Percentiles rank a stretch among this genome's conserved stretches.
These are phyloP conservation scores for Sideroxylon spinosum DNA, from an alignment of 179 eudicot species.

Conservation along the genomic window DNA sequence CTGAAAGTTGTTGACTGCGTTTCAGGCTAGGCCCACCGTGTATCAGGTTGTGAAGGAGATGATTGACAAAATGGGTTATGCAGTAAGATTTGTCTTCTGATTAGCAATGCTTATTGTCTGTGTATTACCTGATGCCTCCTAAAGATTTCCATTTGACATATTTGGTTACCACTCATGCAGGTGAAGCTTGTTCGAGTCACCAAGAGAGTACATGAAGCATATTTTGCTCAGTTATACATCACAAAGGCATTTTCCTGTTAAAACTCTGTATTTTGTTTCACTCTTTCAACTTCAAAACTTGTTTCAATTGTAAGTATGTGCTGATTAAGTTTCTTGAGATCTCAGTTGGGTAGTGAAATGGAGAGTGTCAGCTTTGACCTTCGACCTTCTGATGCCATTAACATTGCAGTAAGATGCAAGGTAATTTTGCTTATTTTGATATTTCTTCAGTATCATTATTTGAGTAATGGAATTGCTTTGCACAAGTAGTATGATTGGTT, in stretches of 20 bases:
- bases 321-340: background rate
- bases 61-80: slow-evolving; percentile 94
- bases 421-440: slow-evolving; percentile 25
- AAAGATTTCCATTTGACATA: slow-evolving; percentile 12
- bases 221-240: slow-evolving; percentile 78
- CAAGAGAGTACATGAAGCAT: slow-evolving; percentile 88
- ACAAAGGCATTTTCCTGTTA: slow-evolving; percentile 45
- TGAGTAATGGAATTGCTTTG: no score
- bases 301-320: no score
- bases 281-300: no score
- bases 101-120: slow-evolving; percentile 1
- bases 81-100: slow-evolving; percentile 39
- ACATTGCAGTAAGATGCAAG: slow-evolving; percentile 96
- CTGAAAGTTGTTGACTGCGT: slow-evolving; percentile 1
- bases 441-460: no score
- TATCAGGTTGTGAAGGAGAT: slow-evolving; percentile 85
- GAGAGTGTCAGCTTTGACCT: slow-evolving; percentile 79
- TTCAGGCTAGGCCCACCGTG: slow-evolving; percentile 91
- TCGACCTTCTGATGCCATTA: slow-evolving; percentile 95
- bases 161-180: slow-evolving; percentile 32
- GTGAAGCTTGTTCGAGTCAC: slow-evolving; percentile 95
- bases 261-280: background rate
- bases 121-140: background rate
- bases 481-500: no score
- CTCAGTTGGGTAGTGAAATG: slow-evolving; percentile 63